Percentiles rank a stretch among this genome's conserved stretches.
Conservation (phyloP, 2,329 filamentous ascomycete genomes). For the Fusarium sp. region DNA sequence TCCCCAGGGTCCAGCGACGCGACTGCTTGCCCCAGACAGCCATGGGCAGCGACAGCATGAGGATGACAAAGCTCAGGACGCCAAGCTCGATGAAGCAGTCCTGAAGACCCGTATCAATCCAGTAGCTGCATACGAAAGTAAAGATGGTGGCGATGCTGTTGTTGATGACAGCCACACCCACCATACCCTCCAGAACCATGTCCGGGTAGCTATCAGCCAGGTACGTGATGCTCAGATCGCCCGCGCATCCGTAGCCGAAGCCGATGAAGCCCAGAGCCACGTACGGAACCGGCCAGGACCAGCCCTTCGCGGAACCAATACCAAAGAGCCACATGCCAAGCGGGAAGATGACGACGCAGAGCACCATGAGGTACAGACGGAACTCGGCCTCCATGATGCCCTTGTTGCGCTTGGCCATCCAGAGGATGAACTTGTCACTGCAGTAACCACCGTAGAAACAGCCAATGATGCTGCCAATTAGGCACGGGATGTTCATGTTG, state of each 20-base stretch:
- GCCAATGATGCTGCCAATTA: slow-evolving; percentile 66
- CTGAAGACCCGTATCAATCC: slow-evolving; percentile 60
- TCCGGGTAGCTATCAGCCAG: slow-evolving; percentile 68
- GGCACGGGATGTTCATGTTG: slow-evolving; percentile 68
- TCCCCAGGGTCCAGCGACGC: slow-evolving; percentile 59
- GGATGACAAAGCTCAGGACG: slow-evolving; percentile 62
- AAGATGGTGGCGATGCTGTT: slow-evolving; percentile 67
- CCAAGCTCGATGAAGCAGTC: slow-evolving; percentile 65
- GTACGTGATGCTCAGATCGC: slow-evolving; percentile 67
- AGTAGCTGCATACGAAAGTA: slow-evolving; percentile 63
- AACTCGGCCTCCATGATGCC: slow-evolving; percentile 68
- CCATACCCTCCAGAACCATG: slow-evolving; percentile 69
- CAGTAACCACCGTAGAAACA: slow-evolving; percentile 69
- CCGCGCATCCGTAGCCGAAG: slow-evolving; percentile 70
- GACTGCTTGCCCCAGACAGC: slow-evolving; percentile 64
- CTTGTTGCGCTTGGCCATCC: slow-evolving; percentile 64
- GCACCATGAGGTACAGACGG: slow-evolving; percentile 63
- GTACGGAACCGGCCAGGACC: slow-evolving; percentile 66
- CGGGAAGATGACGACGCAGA: slow-evolving; percentile 62
- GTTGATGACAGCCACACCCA: slow-evolving; percentile 68
- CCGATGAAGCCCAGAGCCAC: slow-evolving; percentile 68
- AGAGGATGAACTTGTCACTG: slow-evolving; percentile 66
- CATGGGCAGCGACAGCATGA: slow-evolving; percentile 65
- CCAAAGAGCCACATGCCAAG: slow-evolving; percentile 65
- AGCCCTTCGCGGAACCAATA: slow-evolving; percentile 62